Conservation (phyloP, 345 rosid genomes). For the Adansonia digitata region DNA sequence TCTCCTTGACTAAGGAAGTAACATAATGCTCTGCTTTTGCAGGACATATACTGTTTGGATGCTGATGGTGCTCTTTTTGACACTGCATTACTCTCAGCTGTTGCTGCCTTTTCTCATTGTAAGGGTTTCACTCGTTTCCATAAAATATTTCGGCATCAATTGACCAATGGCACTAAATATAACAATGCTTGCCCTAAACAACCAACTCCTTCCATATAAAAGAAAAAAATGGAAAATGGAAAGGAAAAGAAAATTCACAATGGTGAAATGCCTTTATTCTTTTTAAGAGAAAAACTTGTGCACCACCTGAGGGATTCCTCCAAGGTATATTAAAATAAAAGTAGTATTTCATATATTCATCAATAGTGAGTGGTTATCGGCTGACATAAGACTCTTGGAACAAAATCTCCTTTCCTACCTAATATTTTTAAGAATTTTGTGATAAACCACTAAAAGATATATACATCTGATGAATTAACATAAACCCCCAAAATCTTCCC, state of each 20-base stretch:
- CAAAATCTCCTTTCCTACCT: background rate
- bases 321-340: background rate
- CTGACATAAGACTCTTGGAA: background rate
- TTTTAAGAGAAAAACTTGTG: background rate
- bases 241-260: background rate
- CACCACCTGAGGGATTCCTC: background rate
- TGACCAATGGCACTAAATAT: background rate
- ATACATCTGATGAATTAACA: background rate
- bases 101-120: conserved; percentile 77
- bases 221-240: background rate
- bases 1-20: background rate
- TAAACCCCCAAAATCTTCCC: background rate
- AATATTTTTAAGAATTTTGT: background rate
- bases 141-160: background rate
- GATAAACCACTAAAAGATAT: background rate
- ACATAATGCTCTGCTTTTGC: conserved; percentile 13
- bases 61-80: conserved; percentile 96
- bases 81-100: conserved; percentile 83
- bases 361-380: background rate
- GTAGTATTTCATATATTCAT: background rate
- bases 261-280: background rate
- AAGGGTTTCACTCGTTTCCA: conserved; percentile 24
- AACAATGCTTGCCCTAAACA: background rate
- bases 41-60: conserved; percentile 92
- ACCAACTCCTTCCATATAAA: background rate